Evolutionary conservation across 2,329 filamentous ascomycete species (phyloP), one percentile per base, ranked within the genome.

Genomic region (Leptodontidium sp.): DNA sequence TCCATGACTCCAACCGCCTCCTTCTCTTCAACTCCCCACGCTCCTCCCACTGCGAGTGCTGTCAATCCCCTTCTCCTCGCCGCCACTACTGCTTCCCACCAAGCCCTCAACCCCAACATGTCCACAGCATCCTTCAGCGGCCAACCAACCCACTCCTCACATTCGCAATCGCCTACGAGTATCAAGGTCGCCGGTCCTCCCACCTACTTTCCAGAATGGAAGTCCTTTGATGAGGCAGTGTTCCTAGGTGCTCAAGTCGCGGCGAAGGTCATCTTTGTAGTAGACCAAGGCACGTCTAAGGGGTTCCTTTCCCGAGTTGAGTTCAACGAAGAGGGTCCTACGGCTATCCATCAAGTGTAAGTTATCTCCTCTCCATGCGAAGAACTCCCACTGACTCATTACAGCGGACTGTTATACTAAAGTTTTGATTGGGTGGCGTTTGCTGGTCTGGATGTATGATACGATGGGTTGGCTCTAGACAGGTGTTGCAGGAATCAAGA

Each of bases 11-110:
- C 96, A 9, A 78, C 65, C 61, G 70, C 70, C 59, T 77, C 86
- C 83, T 74, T 87, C 82, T 72, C 87, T 83, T 74, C 74, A 14
- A 78, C 84, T 79, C 77, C 90, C 77, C 70, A 84, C 80, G 63
- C 84, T 85, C 66, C 85, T 85, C 78, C 86, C 89, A 81, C 83
- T 88, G 72, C 84, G 81, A 67, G 81, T 71, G 87, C 88, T 52
- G 94, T 97, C 57, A 98, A 98, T 78, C 94, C 95, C 15, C 90
- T 98, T 3, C 87, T 98, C 4, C 92, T 97, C 69, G 95, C 95
- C 4, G 96, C 96, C 1, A 97, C 95, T 0, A 94, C 92, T 2
- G 90, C 90, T 6, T 75, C 75, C 3, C 77, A 78, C 50, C 75
- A 77, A 7, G 73, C 73, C 8, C 73, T 78, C 64, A 74, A 81